phyloP scores from a whole-genome alignment of 148 eudicot genomes.

The Dianthus caryophyllus region DNA sequence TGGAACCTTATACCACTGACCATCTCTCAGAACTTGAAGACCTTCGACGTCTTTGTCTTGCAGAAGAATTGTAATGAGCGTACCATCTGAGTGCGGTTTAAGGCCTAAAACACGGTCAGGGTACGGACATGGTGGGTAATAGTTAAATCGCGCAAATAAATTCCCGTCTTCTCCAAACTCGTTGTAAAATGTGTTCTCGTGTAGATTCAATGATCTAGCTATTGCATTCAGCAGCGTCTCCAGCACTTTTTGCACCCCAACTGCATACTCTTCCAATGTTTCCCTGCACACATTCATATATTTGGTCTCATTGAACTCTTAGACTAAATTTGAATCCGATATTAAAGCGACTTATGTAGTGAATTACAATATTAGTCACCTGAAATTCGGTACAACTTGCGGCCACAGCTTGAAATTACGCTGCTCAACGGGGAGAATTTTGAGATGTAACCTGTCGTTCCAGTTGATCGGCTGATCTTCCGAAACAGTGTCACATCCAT shows the following conservation, averaged over 20 bases:
- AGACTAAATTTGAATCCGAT: too few species aligned
- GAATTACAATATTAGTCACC: conserved; percentile 7
- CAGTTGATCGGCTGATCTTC: conserved; percentile 26
- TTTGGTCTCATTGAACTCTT: neutral
- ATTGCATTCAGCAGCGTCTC: conserved; percentile 34
- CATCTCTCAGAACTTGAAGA: conserved; percentile 41
- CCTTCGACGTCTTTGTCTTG: conserved; percentile 47
- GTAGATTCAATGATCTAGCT: conserved; percentile 35
- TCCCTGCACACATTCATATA: conserved; percentile 1
- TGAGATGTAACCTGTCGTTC: conserved; percentile 28
- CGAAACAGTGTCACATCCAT: conserved; percentile 24
- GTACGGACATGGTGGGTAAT: conserved; percentile 39
- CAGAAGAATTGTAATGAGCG: conserved; percentile 37
- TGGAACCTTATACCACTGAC: conserved; percentile 38
- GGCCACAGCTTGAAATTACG: conserved; percentile 31
- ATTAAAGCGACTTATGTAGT: neutral
- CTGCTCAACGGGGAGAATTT: conserved; percentile 23
- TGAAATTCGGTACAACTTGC: conserved; percentile 10
- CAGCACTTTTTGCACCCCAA: conserved; percentile 5
- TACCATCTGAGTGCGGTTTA: conserved; percentile 47
- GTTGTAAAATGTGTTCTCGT: conserved; percentile 28
- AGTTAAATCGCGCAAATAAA: conserved; percentile 34
- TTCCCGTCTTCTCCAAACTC: conserved; percentile 23
- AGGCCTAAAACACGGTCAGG: conserved; percentile 34
- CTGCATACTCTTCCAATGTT: conserved; percentile 7